A percentile compares a stretch with the other conserved stretches of the same genome.
phyloP scores from a whole-genome alignment of 2,329 filamentous ascomycete genomes.

The Phyllosticta capitalensis region DNA sequence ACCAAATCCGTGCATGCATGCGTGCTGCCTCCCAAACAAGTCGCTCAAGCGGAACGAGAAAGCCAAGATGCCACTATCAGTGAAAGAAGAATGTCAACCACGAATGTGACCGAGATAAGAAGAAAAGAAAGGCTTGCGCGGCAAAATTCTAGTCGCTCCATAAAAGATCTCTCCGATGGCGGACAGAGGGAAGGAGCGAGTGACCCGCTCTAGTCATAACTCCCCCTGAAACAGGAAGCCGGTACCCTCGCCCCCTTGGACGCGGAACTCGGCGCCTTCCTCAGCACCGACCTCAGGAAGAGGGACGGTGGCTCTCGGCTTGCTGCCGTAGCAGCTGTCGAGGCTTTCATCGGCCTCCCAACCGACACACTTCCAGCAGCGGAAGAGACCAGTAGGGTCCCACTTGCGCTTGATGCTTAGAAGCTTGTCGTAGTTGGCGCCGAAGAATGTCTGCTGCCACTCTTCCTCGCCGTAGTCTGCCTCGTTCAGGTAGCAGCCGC shows the following conservation, averaged over 20 bases:
- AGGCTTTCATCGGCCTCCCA: slow-evolving; percentile 12
- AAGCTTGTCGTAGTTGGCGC: slow-evolving; percentile 16
- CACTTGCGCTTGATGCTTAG: slow-evolving; percentile 17
- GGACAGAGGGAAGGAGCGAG: neutral
- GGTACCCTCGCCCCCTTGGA: neutral
- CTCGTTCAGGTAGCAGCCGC: slow-evolving; percentile 18
- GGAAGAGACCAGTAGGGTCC: slow-evolving; percentile 15
- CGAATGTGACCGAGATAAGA: neutral
- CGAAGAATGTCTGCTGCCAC: slow-evolving; percentile 11
- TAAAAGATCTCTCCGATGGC: neutral
- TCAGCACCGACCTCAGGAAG: neutral
- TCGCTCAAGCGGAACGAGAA: neutral
- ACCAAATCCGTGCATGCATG: neutral
- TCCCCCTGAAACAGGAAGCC: neutral
- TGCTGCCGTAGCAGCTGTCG: slow-evolving; percentile 5
- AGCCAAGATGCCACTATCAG: neutral
- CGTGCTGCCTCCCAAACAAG: neutral
- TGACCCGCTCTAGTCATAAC: neutral
- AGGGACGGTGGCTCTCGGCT: neutral
- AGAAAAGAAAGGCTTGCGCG: neutral
- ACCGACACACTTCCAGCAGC: slow-evolving; percentile 12
- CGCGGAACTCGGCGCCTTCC: neutral
- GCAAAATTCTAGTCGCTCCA: neutral
- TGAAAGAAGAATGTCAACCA: neutral
- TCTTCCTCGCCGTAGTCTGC: slow-evolving; percentile 8